Evolutionary conservation across 441 rosid genomes (phyloP), one percentile per base, ranked within the genome.

Genomic region (Capsella rubella): DNA sequence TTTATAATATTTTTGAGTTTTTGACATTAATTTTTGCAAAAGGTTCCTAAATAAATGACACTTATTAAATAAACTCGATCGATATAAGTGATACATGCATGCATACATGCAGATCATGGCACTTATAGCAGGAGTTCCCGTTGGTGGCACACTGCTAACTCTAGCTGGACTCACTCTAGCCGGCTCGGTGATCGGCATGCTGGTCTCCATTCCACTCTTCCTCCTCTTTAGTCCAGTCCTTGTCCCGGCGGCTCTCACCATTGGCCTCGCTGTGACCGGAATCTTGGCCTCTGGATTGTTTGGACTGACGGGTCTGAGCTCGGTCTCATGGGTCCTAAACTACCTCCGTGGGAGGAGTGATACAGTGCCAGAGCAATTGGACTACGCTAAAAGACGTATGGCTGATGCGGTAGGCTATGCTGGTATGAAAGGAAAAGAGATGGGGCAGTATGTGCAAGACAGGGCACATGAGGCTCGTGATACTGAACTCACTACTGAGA

Each of bases 211-310:
- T 3, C 96, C 99, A 0, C 81, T 92, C 11, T 88, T 92, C 74
- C 35, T 92, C 32, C 63, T 92, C 78, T 92, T 89, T 81, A 90
- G 97, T 76, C 97, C 97, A 0, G 84, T 95, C 46, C 69, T 92
- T 3, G 85, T 92, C 60, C 99, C 97, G 0, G 90, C 97, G 0
- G 83, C 89, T n/a, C 56, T 90, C 16, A 72, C 79, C 3, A 3
- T 90, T 4, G 84, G 77, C 14, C 77, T 90, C 2, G 85, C 92
- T 0, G 81, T 84, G 4, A 52, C 83, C 1, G 88, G 89, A 3
- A 77, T 92, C 72, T 71, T 88, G 75, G 80, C 86, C 0, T 87
- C 97, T 0, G 92, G 90, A 27, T 82, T 86, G 8, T 80, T 89
- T 15, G 97, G 94, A 49, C 59, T 86, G 43, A 85, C 89, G 0